Evolutionary conservation across 192 early-diverging fungal genomes (phyloP).

Genomic region (Chytriomyces confervae): DNA sequence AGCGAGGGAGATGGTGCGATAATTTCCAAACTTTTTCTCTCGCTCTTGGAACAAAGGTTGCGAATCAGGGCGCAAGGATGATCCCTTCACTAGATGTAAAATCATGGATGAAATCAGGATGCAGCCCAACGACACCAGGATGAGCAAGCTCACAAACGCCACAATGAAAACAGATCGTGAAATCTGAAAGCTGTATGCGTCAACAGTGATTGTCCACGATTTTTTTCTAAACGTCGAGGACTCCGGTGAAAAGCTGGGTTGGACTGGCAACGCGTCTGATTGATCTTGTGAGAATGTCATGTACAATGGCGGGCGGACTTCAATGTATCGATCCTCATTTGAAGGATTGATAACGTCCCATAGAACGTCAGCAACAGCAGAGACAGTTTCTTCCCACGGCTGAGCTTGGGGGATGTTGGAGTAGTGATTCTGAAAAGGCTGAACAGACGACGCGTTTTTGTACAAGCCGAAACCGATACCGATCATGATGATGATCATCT

Average conservation of each 20-base stretch:
- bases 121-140: conserved; percentile 13
- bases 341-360: conserved; percentile 60
- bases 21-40: not conserved
- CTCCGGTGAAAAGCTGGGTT: not conserved
- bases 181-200: conserved; percentile 18
- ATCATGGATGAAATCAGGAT: conserved; percentile 8
- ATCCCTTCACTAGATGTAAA: not conserved
- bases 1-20: not conserved
- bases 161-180: conserved; percentile 25
- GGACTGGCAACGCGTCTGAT: not conserved
- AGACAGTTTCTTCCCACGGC: conserved; percentile 41
- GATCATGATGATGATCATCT: conserved; percentile 42
- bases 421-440: not conserved
- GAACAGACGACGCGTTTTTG: conserved; percentile 24
- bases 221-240: not conserved
- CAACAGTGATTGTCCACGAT: conserved; percentile 24
- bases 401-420: not conserved
- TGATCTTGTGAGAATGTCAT: conserved; percentile 17
- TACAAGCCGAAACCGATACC: conserved; percentile 46
- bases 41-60: no score
- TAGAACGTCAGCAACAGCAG: conserved; percentile 47
- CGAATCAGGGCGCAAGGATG: no score
- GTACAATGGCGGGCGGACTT: conserved; percentile 51
- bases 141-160: conserved; percentile 10
- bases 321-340: conserved; percentile 53